Evolutionary conservation across 2,329 filamentous ascomycete species (phyloP).

Genomic region (Diatrype stigma): DNA sequence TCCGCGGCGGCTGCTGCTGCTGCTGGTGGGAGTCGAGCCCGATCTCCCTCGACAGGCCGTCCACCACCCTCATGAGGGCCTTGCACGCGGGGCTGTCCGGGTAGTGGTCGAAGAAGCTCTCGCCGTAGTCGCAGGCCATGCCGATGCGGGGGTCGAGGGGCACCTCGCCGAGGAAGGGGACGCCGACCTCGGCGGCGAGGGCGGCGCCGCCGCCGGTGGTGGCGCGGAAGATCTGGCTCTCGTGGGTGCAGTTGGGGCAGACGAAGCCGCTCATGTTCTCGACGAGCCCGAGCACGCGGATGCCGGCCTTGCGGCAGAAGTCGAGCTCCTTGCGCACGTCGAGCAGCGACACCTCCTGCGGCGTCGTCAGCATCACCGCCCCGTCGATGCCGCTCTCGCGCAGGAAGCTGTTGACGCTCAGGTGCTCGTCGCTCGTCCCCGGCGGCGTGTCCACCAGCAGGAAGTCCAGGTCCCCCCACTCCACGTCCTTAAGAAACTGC

Average conservation of each 20-base stretch:
- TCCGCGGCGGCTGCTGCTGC: constrained; percentile 32
- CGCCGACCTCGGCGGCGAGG: constrained; percentile 78
- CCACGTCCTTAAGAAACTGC: constrained; percentile 94
- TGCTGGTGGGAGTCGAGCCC: constrained; percentile 53
- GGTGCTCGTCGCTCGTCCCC: constrained; percentile 90
- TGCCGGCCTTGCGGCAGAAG: constrained; percentile 92
- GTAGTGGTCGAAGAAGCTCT: constrained; percentile 93
- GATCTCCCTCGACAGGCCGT: constrained; percentile 62
- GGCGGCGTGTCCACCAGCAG: constrained; percentile 93
- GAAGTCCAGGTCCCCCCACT: constrained; percentile 94
- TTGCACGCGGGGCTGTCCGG: constrained; percentile 87
- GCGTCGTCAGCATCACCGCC: constrained; percentile 88
- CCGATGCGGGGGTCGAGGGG: constrained; percentile 91
- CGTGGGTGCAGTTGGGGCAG: constrained; percentile 82
- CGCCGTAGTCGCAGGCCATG: constrained; percentile 94
- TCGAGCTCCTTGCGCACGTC: constrained; percentile 98
- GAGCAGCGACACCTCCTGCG: constrained; percentile 86
- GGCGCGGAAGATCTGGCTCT: constrained; percentile 81
- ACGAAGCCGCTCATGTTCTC: constrained; percentile 99
- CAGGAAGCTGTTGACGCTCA: constrained; percentile 87
- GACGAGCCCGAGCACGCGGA: constrained; percentile 80
- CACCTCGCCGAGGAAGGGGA: constrained; percentile 85
- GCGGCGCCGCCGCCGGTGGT: constrained; percentile 83
- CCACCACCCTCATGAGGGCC: constrained; percentile 78
- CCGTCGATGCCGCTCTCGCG: constrained; percentile 91